Evolutionary conservation across 345 rosid species (phyloP), one percentile per base, ranked within the genome.

Genomic region (Brassica juncea): DNA sequence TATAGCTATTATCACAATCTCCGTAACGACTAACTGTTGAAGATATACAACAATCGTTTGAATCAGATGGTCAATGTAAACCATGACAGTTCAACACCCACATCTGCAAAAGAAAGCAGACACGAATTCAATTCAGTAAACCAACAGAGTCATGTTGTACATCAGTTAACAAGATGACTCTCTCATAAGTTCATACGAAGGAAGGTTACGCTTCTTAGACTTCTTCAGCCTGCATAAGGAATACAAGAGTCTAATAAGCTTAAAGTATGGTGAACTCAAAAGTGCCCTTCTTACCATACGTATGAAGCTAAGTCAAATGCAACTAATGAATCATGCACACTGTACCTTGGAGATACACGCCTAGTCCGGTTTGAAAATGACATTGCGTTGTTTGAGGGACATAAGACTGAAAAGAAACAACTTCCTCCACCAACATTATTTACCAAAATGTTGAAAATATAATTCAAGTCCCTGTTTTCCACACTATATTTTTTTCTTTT

Each of bases 301-400:
- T 11, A 39, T 8, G 60, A 69, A 69, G 15, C 61, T 28, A n/a
- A 8, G 30, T n/a, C 32, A 59, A 10, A 23, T 23, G n/a, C n/a
- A 70, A n/a, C 42, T 14, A 12, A 62, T n/a, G 59, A 28, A 28
- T 52, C 61, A 69, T 49, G 25, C 8, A 83, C 66, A 83, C 72
- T 83, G 87, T 54, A 86, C 83, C 64, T 80, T 88, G 60, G 87
- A 88, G 71, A 61, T 27, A 12, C 66, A 28, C 8, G 35, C 34
- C 19, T 11, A 1, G 85, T 85, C 21, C 82, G 91, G 88, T 63
- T 73, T 84, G 80, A 86, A 82, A 70, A 86, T 75, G 91, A 86
- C 78, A 27, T 86, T 82, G 84, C 15, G 83, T 44, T 82, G 14
- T 83, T 86, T 66, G 84, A 54, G 16, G 59, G 59, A 54, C 25